Base-by-base conservation (phyloP, 2,329 filamentous ascomycete genomes). In the Xylariaceae sp. region DNA sequence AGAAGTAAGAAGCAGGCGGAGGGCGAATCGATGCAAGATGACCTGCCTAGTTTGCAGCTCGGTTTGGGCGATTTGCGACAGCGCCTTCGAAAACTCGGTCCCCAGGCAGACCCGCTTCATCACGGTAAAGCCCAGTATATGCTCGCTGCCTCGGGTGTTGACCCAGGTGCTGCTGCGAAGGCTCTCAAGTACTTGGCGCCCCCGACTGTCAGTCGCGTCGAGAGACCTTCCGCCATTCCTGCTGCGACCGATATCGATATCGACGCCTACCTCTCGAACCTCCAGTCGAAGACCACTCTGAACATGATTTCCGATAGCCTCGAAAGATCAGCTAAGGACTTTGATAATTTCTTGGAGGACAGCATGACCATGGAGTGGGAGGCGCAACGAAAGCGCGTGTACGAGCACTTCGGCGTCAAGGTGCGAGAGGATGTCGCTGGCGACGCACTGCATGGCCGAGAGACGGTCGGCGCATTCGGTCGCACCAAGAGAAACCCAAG, bases 341-440 rank as follows among this genome's bases (percentile, higher is more conserved):
- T 99, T 72, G 92, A 99, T 72, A 83, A 85, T 61, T 97, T 96
- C 73, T 80, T 99, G 58, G 92, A 97, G 72, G 92, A 97, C 68
- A 95, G 96, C 71, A 87, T 97, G 53, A 90, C 92, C 35, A 88
- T 96, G 78, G 92, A 97, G 73, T 97, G 94, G 92, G 92, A 97
- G 67, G 88, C 89, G 13, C 93, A 97, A 76, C 88, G 93, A 63
- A 90, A 89, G 74, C 87, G 87, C 65, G 96, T 99, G 64, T 97
- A 97, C 75, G 87, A 96, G 69, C 94, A 99, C 74, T 97, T 99
- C 73, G 94, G 94, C 11, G 88, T 99, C 71, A 88, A 86, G 70
- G 77, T 82, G 4, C 78, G 78, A 23, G 82, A 86, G 52, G 80
- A 80, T 67, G 59, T 72, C 50, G 63, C 69, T 59, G 67, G 63